Conservation (phyloP, 768 basidiomycete genomes). For the Lactifluus subvellereus region DNA sequence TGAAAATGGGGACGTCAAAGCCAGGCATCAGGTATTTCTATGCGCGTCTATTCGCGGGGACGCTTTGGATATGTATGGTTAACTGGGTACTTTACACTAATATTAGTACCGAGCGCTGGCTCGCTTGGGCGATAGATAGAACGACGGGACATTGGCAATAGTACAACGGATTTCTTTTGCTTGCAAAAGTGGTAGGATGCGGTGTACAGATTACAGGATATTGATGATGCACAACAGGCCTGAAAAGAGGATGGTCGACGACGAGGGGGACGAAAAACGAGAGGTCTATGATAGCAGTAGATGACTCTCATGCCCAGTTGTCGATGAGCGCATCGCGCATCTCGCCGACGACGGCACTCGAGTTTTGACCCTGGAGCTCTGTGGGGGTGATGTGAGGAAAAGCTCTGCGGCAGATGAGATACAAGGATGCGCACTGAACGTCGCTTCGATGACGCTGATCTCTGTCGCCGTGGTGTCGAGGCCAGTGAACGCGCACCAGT, state of each 20-base stretch:
- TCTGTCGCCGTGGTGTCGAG: constrained; percentile 99
- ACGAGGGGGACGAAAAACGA: neutral
- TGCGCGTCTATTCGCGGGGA: neutral
- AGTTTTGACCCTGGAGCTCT: constrained; percentile 55
- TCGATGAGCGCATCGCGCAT: constrained; percentile 58
- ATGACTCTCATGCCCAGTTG: constrained; percentile 69
- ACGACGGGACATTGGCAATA: neutral
- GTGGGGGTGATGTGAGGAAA: constrained; percentile 6
- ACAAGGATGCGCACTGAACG: constrained; percentile 71
- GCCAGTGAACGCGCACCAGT: constrained; percentile 99
- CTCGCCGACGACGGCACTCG: constrained; percentile 50
- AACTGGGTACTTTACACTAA: neutral
- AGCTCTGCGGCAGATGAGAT: constrained; percentile 2
- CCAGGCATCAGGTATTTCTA: neutral
- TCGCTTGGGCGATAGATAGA: neutral
- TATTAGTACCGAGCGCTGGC: neutral
- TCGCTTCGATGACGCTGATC: constrained; percentile 94
- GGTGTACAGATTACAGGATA: constrained; percentile 18
- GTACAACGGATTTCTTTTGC: constrained; percentile 1
- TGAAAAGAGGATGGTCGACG: neutral
- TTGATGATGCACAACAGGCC: constrained; percentile 13
- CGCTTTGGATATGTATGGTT: neutral
- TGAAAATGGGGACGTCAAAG: neutral
- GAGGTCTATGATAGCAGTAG: neutral
- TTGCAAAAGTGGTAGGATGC: constrained; percentile 12